Percentiles rank a stretch among this genome's conserved stretches.
These are phyloP conservation scores for Diplodia intermedia DNA, from an alignment of 2,329 filamentous ascomycete genomes.

Conservation along the genomic window DNA sequence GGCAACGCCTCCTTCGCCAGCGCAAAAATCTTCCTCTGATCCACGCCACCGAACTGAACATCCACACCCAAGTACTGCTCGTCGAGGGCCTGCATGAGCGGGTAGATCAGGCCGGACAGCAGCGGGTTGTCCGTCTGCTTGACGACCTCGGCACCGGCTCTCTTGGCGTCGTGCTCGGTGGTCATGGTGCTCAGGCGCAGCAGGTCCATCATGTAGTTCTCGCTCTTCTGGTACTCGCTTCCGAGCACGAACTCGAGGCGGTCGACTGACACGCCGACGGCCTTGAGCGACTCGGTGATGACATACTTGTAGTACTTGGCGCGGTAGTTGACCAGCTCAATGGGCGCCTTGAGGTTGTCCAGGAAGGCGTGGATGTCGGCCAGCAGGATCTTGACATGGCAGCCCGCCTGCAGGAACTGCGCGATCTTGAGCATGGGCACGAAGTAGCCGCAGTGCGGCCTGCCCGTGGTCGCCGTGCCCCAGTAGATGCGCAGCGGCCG, in stretches of 20 bases:
- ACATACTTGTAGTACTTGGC: slow-evolving; percentile 82
- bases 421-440: slow-evolving; percentile 89
- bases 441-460: slow-evolving; percentile 89
- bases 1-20: slow-evolving; percentile 85
- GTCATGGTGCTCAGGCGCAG: slow-evolving; percentile 76
- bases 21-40: slow-evolving; percentile 89
- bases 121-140: slow-evolving; percentile 85
- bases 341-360: slow-evolving; percentile 83
- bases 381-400: slow-evolving; percentile 79
- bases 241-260: slow-evolving; percentile 85
- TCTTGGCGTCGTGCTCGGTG: slow-evolving; percentile 82
- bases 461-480: slow-evolving; percentile 86
- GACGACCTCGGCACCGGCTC: slow-evolving; percentile 90
- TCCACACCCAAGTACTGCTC: slow-evolving; percentile 85
- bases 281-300: slow-evolving; percentile 76
- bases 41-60: slow-evolving; percentile 77
- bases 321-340: slow-evolving; percentile 83
- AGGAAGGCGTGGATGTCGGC: slow-evolving; percentile 72
- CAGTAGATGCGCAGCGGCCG: slow-evolving; percentile 81
- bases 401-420: slow-evolving; percentile 83
- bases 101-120: slow-evolving; percentile 78
- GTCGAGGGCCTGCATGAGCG: slow-evolving; percentile 87
- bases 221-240: slow-evolving; percentile 75
- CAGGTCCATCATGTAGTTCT: slow-evolving; percentile 83
- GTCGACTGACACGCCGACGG: slow-evolving; percentile 79